Evolutionary conservation across 495 filamentous ascomycete species (phyloP).

Genomic region (Neurospora tetrasperma): DNA sequence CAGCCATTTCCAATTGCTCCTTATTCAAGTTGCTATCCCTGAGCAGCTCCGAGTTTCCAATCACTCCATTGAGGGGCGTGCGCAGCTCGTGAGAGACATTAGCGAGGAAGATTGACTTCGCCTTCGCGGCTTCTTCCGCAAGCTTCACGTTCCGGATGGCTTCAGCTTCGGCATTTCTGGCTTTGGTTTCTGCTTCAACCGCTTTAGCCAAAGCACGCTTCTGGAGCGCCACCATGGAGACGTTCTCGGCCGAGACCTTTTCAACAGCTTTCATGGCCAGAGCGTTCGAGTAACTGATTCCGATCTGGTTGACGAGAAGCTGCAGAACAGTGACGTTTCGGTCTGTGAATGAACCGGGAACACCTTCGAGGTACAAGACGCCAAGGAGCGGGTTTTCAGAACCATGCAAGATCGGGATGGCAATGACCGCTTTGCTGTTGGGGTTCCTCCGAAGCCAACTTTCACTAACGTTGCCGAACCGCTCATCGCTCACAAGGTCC

Average conservation of each 20-base stretch:
- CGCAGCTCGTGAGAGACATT: slow-evolving; percentile 85
- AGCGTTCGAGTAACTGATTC: slow-evolving; percentile 81
- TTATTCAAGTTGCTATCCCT: slow-evolving; percentile 64
- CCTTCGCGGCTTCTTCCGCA: slow-evolving; percentile 83
- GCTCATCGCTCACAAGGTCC: slow-evolving; percentile 73
- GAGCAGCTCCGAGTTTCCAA: slow-evolving; percentile 80
- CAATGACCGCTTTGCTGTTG: slow-evolving; percentile 67
- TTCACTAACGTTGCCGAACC: slow-evolving; percentile 73
- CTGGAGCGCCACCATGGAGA: slow-evolving; percentile 79
- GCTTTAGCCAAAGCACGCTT: slow-evolving; percentile 72
- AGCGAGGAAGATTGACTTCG: slow-evolving; percentile 85
- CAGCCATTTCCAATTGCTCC: slow-evolving; percentile 85
- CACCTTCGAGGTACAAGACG: slow-evolving; percentile 76
- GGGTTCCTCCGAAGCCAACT: slow-evolving; percentile 59
- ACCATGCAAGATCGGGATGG: slow-evolving; percentile 74
- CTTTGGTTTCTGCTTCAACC: slow-evolving; percentile 70
- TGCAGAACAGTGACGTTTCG: slow-evolving; percentile 77
- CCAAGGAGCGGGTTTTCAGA: slow-evolving; percentile 58
- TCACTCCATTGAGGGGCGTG: slow-evolving; percentile 81
- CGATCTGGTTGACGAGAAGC: slow-evolving; percentile 79
- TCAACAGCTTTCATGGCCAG: slow-evolving; percentile 71
- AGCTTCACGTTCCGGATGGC: slow-evolving; percentile 80
- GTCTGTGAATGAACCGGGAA: slow-evolving; percentile 78
- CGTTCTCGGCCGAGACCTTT: slow-evolving; percentile 70
- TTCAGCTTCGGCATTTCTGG: slow-evolving; percentile 69